Conservation (phyloP, 1,284 basidiomycete genomes). For the Cutaneotrichosporon mucoides region DNA sequence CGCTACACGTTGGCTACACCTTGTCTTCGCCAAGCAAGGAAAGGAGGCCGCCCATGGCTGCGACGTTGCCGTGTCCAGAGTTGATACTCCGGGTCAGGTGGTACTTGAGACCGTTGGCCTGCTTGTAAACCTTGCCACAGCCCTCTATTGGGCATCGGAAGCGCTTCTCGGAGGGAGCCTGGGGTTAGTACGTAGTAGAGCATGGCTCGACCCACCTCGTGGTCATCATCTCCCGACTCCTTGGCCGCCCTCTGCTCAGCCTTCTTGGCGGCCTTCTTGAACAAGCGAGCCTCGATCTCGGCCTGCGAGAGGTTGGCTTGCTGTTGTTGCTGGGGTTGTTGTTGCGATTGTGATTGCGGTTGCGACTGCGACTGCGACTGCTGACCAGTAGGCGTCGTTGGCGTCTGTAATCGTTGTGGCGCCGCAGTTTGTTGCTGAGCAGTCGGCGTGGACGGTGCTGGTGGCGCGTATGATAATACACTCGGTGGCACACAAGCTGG, state of each 20-base stretch:
- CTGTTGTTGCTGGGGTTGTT: slow-evolving; percentile 20
- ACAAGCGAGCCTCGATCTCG: slow-evolving; percentile 36
- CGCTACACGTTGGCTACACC: slow-evolving; percentile 8
- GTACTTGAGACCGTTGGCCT: slow-evolving; percentile 51
- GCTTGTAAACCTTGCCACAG: slow-evolving; percentile 60
- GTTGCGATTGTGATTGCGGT: slow-evolving; percentile 18
- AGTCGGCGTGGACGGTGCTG: slow-evolving; percentile 11
- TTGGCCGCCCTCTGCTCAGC: slow-evolving; percentile 33
- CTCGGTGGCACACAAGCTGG: slow-evolving; percentile 42
- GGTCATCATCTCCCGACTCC: slow-evolving; percentile 25
- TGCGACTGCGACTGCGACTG: not conserved
- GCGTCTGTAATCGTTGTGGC: slow-evolving; percentile 26
- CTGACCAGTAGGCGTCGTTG: slow-evolving; percentile 5
- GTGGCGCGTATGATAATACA: slow-evolving; percentile 41
- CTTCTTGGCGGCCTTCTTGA: slow-evolving; percentile 37
- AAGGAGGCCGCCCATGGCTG: slow-evolving; percentile 35
- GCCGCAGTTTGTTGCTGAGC: slow-evolving; percentile 10
- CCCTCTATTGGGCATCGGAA: slow-evolving; percentile 59
- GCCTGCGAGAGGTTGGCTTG: slow-evolving; percentile 15
- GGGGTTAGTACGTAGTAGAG: not conserved
- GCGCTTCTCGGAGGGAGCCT: slow-evolving; percentile 50
- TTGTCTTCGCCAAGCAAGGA: slow-evolving; percentile 26
- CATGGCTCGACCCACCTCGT: not conserved
- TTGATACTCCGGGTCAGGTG: slow-evolving; percentile 48
- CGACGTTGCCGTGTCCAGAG: slow-evolving; percentile 45